phyloP scores from a whole-genome alignment of 345 rosid genomes.

The Noccaea bulbosa region DNA sequence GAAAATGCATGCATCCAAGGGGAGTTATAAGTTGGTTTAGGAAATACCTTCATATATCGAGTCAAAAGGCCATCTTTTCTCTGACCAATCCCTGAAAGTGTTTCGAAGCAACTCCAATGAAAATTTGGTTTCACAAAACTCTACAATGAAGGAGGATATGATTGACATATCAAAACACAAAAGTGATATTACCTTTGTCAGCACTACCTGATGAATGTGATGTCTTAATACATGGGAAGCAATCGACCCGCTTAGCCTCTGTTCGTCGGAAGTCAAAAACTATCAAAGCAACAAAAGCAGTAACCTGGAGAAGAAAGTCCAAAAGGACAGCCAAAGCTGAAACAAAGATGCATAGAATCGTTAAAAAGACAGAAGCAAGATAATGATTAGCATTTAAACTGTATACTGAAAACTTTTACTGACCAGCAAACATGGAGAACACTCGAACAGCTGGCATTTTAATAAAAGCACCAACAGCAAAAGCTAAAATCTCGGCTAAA shows the following conservation, averaged over 20 bases:
- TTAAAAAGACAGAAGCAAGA: conserved; percentile 16
- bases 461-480: conserved; percentile 94
- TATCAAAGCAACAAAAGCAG: conserved; percentile 96
- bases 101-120: conserved; percentile 40
- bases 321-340: conserved; percentile 94
- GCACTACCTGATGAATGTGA: conserved; percentile 56
- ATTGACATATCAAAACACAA: background rate
- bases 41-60: conserved; percentile 86
- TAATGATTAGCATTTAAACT: background rate
- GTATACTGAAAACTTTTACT: conserved; percentile 29
- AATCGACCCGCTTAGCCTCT: conserved; percentile 77
- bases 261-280: conserved; percentile 84
- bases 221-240: conserved; percentile 81
- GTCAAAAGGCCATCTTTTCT: conserved; percentile 77
- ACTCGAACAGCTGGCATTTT: conserved; percentile 99
- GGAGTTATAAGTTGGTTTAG: conserved; percentile 5
- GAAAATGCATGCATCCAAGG: conserved; percentile 6
- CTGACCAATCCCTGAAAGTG: conserved; percentile 60
- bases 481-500: conserved; percentile 88
- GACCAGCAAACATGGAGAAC: conserved; percentile 99
- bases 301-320: conserved; percentile 95
- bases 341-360: conserved; percentile 41
- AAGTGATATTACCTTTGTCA: conserved; percentile 61
- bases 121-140: conserved; percentile 8
- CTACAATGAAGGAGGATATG: conserved; percentile 17